Evolutionary conservation across 495 filamentous ascomycete species (phyloP), one percentile per base, ranked within the genome.

Genomic region (Talaromyces liani): DNA sequence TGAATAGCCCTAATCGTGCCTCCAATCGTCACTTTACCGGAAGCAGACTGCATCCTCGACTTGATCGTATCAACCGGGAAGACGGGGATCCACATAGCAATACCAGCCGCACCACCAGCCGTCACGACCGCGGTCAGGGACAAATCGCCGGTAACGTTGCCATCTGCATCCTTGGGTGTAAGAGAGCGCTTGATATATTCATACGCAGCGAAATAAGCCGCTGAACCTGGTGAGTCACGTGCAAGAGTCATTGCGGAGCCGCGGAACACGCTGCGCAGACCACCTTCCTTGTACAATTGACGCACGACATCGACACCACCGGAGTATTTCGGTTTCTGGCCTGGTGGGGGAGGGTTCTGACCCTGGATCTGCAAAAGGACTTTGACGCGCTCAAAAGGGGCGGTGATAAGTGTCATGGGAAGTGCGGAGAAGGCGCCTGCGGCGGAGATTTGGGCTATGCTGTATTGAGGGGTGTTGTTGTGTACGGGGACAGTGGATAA

Each of bases 81-180:
- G 20, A 99, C 92, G 25, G 96, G 91, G 65, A 97, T 91, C 94
- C 94, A 99, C 95, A 99, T 99, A 24, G 94, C 92, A 56, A 99
- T 87, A 69, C 94, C 94, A 0, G 94, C 94, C 0, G 87, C 89
- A 54, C 91, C 94, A 64, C 94, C 94, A 0, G 94, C 94, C 39
- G 84, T 81, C 65, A 91, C 87, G n/a, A 99, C 84, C 4, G 94
- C 95, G 3, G 83, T 72, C 65, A 98, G 75, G 60, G 89, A 92
- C 54, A 98, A 78, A 66, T 93, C 78, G 33, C 79, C 79, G 12
- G 82, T 87, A 16, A 86, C 74, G 62, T 91, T 87, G 9, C 91
- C 91, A n/a, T 78, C 74, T 16, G 82, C 89, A 70, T 97, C 92
- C 65, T 87, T 85, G 14, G 93, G 93, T n/a, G 91, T 96, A 66